phyloP scores from a whole-genome alignment of 305 asterid species.

The Solanum hybrid region DNA sequence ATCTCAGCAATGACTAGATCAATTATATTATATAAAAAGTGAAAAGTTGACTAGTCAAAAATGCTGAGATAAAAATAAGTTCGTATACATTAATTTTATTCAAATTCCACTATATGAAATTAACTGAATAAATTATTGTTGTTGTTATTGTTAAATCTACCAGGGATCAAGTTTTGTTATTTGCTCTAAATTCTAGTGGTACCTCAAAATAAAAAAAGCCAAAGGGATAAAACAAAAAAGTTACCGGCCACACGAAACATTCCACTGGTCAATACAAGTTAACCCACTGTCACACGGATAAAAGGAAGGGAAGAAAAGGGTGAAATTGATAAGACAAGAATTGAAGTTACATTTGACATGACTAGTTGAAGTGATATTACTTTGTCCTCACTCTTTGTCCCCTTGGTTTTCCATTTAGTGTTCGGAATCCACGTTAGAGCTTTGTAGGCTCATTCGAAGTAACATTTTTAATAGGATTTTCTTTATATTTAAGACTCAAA shows the following conservation, averaged over 20 bases:
- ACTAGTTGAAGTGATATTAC: not conserved
- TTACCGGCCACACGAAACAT: not conserved
- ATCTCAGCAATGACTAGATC: no score
- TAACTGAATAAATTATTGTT: no score
- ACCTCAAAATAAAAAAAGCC: not conserved
- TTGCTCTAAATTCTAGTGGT: not conserved
- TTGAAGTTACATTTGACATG: not conserved
- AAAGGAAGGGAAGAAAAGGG: not conserved
- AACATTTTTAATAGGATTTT: no score
- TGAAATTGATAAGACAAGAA: not conserved
- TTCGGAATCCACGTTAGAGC: fast-evolving
- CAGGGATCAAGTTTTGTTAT: not conserved
- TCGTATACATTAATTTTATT: no score
- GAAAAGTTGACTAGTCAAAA: no score
- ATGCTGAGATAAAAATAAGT: no score
- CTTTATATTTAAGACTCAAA: no score
- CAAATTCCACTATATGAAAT: not conserved
- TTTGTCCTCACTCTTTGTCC: not conserved
- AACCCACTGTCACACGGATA: constrained; percentile 1
- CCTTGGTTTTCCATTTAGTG: not conserved
- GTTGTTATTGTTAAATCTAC: no score
- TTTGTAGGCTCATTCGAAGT: fast-evolving
- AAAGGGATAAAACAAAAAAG: not conserved
- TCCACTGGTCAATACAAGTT: not conserved
- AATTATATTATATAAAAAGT: no score